Base-by-base conservation (phyloP, 2,329 filamentous ascomycete genomes). In the Aspergillus sp. region DNA sequence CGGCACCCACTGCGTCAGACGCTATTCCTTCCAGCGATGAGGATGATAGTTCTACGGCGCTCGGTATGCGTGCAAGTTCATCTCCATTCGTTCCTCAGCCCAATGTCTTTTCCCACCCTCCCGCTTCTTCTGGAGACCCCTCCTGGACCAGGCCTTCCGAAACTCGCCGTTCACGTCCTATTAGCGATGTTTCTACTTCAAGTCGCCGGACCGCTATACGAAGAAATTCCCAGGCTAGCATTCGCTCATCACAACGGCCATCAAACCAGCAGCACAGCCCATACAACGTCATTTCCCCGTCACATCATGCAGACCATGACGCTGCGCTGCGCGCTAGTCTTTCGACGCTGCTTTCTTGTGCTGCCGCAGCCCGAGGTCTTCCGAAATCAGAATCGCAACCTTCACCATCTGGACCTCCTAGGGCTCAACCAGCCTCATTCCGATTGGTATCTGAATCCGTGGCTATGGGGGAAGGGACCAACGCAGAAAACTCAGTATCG, bases 291-390 rank as follows among this genome's bases (percentile, higher is more conserved):
- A 84, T 91, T 70, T 88, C 89, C 0, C 88, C 90, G 1, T 85
- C 85, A 3, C 86, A 90, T 66, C 90, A 91, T 65, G 88, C 90
- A 48, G 92, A 98, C 66, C 93, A 98, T 66, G 95, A 99, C 67
- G 95, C 92, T 30, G 95, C 92, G 2, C 82, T 99, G 11, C 88
- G 95, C 34, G 92, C 95, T 18, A 96, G 91, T 48, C 82, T 99
- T n/a, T 96, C 92, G 1, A 98, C 95, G 0, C 83, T 99, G 12
- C 84, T 99, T 12, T 97, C 93, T n/a, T 96, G 91, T 68, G 93
- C 92, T 0, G 92, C 93, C 3, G 95, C 93, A 0, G 95, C 93
- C 1, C 85, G 95, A 43, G 89, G 89, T 4, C 80, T 95, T 15
- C 86, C 89, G 1, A 96, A 95, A 69, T 67, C 67, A 57, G 76